Evolutionary conservation across 306 rosid genomes (phyloP).

Genomic region (Quercus ilex): DNA sequence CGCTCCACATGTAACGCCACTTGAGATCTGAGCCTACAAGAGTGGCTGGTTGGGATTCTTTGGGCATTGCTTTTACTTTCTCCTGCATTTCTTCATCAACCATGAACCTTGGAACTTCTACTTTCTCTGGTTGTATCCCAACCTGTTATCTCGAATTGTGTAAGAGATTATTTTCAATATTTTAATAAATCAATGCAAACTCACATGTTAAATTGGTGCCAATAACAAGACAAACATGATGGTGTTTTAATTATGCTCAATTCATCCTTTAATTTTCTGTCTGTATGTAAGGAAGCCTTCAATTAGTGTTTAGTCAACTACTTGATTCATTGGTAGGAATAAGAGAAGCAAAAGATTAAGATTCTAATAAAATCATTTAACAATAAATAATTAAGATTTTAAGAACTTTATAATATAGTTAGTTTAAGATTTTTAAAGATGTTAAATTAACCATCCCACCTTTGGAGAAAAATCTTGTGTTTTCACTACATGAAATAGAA

Average conservation of each 20-base stretch:
- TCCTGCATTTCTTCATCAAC: conserved; percentile 87
- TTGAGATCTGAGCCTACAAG: conserved; percentile 82
- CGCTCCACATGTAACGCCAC: conserved; percentile 97
- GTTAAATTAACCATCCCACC: too few species aligned
- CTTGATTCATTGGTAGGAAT: too few species aligned
- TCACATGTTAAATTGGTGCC: neutral
- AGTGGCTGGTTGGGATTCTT: conserved; percentile 50
- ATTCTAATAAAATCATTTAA: too few species aligned
- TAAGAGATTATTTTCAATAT: neutral
- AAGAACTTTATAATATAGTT: too few species aligned
- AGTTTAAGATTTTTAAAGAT: too few species aligned
- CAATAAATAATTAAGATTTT: too few species aligned
- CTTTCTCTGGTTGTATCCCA: conserved; percentile 88
- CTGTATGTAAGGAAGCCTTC: too few species aligned
- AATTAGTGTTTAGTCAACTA: too few species aligned
- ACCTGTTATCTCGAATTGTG: conserved; percentile 47
- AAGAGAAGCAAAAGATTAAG: neutral
- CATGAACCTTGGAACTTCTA: conserved; percentile 85
- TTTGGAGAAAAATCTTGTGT: too few species aligned
- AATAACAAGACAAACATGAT: neutral
- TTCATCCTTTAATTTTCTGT: too few species aligned
- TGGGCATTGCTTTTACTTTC: conserved; percentile 65
- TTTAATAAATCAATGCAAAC: neutral
- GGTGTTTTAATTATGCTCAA: too few species aligned
- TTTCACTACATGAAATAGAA: too few species aligned